Evolutionary conservation across 2,329 filamentous ascomycete genomes (phyloP).

Genomic region (Fusarium phyllophilum): DNA sequence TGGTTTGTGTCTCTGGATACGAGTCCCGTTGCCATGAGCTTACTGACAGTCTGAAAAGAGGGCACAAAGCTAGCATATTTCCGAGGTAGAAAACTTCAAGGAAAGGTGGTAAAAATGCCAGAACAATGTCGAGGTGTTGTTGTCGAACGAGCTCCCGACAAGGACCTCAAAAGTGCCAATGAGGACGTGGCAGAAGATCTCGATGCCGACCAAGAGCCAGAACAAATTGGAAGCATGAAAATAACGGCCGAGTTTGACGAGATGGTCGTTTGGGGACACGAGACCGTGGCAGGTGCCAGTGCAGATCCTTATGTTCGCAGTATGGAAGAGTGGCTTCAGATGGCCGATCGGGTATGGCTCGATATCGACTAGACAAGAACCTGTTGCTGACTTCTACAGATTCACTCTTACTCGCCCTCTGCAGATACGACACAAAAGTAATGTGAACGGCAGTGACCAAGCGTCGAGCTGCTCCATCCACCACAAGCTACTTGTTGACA

Average conservation of each 20-base stretch:
- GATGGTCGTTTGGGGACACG: conserved; percentile 87
- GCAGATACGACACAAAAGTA: background rate
- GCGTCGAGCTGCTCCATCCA: background rate
- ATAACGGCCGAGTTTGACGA: conserved; percentile 76
- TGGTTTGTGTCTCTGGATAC: conserved; percentile 50
- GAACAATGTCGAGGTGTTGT: conserved; percentile 76
- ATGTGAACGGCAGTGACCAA: background rate
- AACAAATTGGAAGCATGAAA: conserved; percentile 64
- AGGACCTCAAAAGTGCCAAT: conserved; percentile 49
- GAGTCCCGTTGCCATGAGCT: background rate
- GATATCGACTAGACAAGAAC: background rate
- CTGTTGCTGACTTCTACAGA: conserved; percentile 28
- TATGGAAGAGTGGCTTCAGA: conserved; percentile 81
- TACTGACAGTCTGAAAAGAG: conserved; percentile 51
- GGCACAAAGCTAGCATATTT: conserved; percentile 71
- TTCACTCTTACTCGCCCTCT: conserved; percentile 35
- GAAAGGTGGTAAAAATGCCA: conserved; percentile 73
- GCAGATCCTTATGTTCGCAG: conserved; percentile 78
- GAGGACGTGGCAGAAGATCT: conserved; percentile 55
- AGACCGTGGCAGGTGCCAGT: conserved; percentile 68
- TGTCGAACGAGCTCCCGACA: conserved; percentile 53
- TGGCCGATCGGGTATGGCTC: conserved; percentile 72
- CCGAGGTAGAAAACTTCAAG: conserved; percentile 81
- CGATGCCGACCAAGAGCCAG: conserved; percentile 52
- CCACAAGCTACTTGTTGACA: background rate